Conservation (phyloP, 208 protist species). For the Leishmania tropica region DNA sequence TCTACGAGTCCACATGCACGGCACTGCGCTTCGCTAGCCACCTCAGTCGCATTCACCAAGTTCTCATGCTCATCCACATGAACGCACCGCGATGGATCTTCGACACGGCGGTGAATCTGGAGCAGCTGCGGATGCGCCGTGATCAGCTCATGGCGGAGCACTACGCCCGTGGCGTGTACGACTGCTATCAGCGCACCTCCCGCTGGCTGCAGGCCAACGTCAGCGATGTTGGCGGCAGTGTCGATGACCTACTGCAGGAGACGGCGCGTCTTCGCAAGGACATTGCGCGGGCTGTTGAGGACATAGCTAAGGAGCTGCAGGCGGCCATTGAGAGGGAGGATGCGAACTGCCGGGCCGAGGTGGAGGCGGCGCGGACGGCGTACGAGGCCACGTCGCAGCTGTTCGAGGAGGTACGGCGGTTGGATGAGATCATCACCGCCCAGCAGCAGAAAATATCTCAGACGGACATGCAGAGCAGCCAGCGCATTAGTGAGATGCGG, state of each 20-base stretch:
- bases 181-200: conserved; percentile 63
- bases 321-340: conserved; percentile 46
- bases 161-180: conserved; percentile 72
- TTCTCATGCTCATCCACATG: conserved; percentile 84
- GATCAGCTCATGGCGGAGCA: conserved; percentile 53
- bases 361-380: conserved; percentile 46
- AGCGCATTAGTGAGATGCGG: conserved; percentile 72
- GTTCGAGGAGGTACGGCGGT: conserved; percentile 55
- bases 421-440: conserved; percentile 58
- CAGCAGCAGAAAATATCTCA: conserved; percentile 60
- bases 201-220: conserved; percentile 67
- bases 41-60: conserved; percentile 78
- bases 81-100: conserved; percentile 79
- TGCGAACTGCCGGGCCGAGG: conserved; percentile 27
- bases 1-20: conserved; percentile 63
- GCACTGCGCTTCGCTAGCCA: conserved; percentile 65
- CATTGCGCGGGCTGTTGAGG: conserved; percentile 50
- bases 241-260: conserved; percentile 62
- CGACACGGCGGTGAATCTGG: conserved; percentile 65
- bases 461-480: conserved; percentile 57
- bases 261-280: conserved; percentile 65
- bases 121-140: conserved; percentile 57
- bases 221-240: conserved; percentile 44
- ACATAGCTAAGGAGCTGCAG: conserved; percentile 42
- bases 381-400: conserved; percentile 44